Conservation (phyloP, 352 stramenopile species). For the Phytopythium aichiense region DNA sequence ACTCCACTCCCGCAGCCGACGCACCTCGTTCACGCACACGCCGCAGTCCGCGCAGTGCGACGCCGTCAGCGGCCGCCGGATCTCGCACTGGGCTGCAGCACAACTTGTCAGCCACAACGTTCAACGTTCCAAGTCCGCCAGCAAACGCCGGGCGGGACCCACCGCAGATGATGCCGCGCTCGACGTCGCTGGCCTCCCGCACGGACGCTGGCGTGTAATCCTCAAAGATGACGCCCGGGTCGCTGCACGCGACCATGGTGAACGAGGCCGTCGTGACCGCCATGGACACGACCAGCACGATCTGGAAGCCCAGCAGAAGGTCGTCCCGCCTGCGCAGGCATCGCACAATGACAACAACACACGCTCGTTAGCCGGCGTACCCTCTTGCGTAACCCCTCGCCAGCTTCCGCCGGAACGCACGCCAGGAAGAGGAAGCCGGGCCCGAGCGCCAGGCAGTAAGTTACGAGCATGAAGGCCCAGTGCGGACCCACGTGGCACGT, state of each 20-base stretch:
- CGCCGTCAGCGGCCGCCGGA: slow-evolving; percentile 57
- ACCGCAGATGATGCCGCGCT: slow-evolving; percentile 70
- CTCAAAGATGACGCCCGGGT: slow-evolving; percentile 67
- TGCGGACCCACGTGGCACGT: slow-evolving; percentile 71
- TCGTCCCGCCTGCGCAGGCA: slow-evolving; percentile 20
- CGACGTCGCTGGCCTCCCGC: slow-evolving; percentile 22
- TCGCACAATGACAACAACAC: not conserved
- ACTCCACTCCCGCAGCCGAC: not conserved
- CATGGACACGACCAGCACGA: slow-evolving; percentile 46
- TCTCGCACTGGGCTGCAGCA: slow-evolving; percentile 64
- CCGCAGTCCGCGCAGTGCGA: slow-evolving; percentile 81
- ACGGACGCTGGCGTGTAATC: slow-evolving; percentile 22
- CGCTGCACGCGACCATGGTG: slow-evolving; percentile 73
- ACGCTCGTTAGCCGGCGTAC: not conserved
- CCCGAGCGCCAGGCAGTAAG: slow-evolving; percentile 58
- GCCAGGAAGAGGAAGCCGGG: slow-evolving; percentile 52
- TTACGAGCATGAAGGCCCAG: slow-evolving; percentile 71
- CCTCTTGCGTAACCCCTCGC: not conserved
- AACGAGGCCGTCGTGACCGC: slow-evolving; percentile 62
- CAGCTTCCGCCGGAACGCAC: slow-evolving; percentile 10
- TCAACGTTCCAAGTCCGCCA: not conserved
- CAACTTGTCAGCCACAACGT: not conserved
- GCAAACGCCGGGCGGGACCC: not conserved
- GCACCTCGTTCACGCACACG: slow-evolving; percentile 63
- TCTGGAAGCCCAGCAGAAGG: slow-evolving; percentile 34